Conservation (phyloP, 495 filamentous ascomycete genomes). For the Aspergillus asperescens region DNA sequence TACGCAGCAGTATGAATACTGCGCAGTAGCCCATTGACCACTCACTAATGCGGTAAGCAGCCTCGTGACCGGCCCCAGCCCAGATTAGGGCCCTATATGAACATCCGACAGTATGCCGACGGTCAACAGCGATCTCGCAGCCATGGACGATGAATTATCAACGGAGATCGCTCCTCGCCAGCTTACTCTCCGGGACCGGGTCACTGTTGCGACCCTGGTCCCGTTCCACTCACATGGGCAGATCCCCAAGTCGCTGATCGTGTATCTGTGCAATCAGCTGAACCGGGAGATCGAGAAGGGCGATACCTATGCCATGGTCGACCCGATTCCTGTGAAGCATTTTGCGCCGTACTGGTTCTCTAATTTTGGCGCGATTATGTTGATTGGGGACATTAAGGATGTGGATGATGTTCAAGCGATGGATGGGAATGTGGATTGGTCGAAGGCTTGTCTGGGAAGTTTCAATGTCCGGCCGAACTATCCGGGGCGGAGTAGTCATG, state of each 20-base stretch:
- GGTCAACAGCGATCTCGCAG: conserved; percentile 73
- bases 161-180: conserved; percentile 67
- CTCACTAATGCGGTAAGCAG: conserved; percentile 38
- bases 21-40: not conserved
- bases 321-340: conserved; percentile 64
- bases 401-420: conserved; percentile 53
- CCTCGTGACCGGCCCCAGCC: conserved; percentile 34
- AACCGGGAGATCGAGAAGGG: conserved; percentile 94
- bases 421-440: conserved; percentile 66
- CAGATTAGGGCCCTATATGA: conserved; percentile 20
- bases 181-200: conserved; percentile 83
- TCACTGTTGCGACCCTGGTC: conserved; percentile 84
- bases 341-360: conserved; percentile 94
- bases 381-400: conserved; percentile 72
- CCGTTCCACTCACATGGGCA: conserved; percentile 73
- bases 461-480: conserved; percentile 99
- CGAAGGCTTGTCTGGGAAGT: conserved; percentile 78
- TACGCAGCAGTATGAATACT: not conserved
- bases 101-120: conserved; percentile 61
- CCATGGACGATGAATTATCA: conserved; percentile 55
- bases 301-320: conserved; percentile 92
- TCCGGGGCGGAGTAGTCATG: conserved; percentile 89
- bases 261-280: conserved; percentile 78
- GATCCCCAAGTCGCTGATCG: conserved; percentile 69
- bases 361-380: conserved; percentile 90